Evolutionary conservation across 2,329 filamentous ascomycete genomes (phyloP).

Genomic region (Ophiocordyceps unilateralis): DNA sequence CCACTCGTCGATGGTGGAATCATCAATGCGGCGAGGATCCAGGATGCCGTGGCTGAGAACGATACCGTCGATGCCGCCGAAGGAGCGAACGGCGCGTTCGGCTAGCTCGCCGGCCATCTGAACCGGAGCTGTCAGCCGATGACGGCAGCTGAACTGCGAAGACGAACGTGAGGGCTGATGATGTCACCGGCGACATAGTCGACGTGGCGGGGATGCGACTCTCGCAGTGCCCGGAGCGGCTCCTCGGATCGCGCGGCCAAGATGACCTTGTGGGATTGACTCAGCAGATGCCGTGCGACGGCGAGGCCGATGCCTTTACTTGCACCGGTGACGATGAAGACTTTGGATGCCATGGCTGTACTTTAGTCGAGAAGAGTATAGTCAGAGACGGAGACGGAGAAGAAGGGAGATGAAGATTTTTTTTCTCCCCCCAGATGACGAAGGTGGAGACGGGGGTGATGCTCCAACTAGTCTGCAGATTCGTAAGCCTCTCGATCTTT

Average conservation of each 20-base stretch:
- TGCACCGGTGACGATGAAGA: constrained; percentile 51
- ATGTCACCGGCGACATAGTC: constrained; percentile 40
- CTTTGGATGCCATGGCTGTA: constrained; percentile 11
- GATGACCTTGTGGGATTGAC: constrained; percentile 38
- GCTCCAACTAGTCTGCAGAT: no score
- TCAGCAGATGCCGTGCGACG: constrained; percentile 32
- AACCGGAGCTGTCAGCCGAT: background rate
- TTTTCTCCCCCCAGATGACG: no score
- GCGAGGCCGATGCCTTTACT: constrained; percentile 46
- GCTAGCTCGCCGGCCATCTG: constrained; percentile 45
- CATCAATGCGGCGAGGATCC: constrained; percentile 54
- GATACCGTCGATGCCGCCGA: constrained; percentile 60
- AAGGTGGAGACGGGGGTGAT: no score
- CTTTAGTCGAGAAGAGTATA: no score
- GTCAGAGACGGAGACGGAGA: background rate
- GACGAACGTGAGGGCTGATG: constrained; percentile 28
- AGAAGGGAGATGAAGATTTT: background rate
- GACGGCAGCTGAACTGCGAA: background rate
- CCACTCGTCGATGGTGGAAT: constrained; percentile 59
- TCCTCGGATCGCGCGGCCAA: constrained; percentile 36
- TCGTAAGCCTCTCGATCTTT: no score
- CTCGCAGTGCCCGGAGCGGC: constrained; percentile 31
- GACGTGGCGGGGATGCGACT: constrained; percentile 33
- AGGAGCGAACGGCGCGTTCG: constrained; percentile 46
- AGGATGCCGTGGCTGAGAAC: constrained; percentile 80